These are phyloP conservation scores for Globisporangium paroecandrum DNA, from an alignment of 352 stramenopile genomes.

Conservation along the genomic window DNA sequence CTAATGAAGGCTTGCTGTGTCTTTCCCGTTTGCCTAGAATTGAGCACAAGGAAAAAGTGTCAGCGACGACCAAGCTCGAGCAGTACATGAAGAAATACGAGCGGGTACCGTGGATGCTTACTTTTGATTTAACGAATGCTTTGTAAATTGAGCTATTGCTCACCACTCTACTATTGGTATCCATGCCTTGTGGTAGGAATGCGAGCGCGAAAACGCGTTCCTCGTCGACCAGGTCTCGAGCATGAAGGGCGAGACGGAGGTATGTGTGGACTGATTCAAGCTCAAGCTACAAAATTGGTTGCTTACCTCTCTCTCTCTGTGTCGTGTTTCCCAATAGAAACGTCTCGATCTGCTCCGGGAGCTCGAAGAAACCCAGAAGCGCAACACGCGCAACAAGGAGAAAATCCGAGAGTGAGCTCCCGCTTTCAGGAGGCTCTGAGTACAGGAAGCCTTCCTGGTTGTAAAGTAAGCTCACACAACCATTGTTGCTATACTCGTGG, in stretches of 20 bases:
- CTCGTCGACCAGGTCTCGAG: conserved; percentile 63
- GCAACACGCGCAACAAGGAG: conserved; percentile 60
- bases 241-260: conserved; percentile 72
- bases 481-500: background rate
- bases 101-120: conserved; percentile 20
- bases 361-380: conserved; percentile 67
- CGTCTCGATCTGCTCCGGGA: conserved; percentile 64
- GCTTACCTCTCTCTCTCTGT: background rate
- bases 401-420: conserved; percentile 55
- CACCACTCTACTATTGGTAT: background rate
- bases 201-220: conserved; percentile 68
- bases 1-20: no score
- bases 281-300: background rate
- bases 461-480: background rate
- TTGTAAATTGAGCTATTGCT: background rate
- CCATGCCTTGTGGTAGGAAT: conserved; percentile 27
- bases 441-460: background rate
- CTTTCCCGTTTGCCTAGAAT: conserved; percentile 21
- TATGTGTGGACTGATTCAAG: conserved; percentile 7
- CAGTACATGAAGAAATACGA: conserved; percentile 85
- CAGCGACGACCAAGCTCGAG: conserved; percentile 57
- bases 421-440: background rate
- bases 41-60: conserved; percentile 71
- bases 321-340: conserved; percentile 28
- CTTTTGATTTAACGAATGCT: no score